A percentile compares a stretch with the other conserved stretches of the same genome.
phyloP scores from a whole-genome alignment of 345 rosid genomes.

The Gynandropsis gynandra region DNA sequence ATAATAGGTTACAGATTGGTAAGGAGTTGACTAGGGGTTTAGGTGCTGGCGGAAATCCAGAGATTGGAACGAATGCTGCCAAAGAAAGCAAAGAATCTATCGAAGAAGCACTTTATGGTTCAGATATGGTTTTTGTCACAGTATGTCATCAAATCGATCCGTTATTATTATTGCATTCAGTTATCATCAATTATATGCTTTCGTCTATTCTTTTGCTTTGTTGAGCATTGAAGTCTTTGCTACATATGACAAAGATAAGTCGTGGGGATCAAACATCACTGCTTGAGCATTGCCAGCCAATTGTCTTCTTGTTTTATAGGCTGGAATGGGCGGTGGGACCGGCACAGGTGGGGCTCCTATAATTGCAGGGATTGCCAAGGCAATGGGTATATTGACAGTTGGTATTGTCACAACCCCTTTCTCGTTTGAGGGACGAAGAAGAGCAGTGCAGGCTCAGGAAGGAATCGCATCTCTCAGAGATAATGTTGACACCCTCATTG shows the following conservation, averaged over 20 bases:
- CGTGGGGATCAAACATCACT: no score
- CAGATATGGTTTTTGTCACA: not conserved
- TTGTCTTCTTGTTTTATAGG: constrained; percentile 33
- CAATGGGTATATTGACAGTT: constrained; percentile 75
- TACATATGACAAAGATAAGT: no score
- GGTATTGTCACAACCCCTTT: constrained; percentile 78
- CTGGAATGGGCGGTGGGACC: constrained; percentile 90
- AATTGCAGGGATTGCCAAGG: constrained; percentile 66
- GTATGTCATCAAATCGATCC: constrained; percentile 40
- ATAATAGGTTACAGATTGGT: constrained; percentile 83
- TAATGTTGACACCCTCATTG: constrained; percentile 90
- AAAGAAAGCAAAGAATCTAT: constrained; percentile 80
- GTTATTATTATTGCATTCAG: not conserved
- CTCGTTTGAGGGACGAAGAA: constrained; percentile 92
- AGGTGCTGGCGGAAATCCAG: constrained; percentile 98
- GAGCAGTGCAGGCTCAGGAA: constrained; percentile 94
- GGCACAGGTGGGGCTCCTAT: constrained; percentile 83
- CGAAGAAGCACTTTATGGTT: constrained; percentile 35
- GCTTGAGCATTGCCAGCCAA: not conserved
- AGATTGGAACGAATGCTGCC: constrained; percentile 96
- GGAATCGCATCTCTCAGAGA: constrained; percentile 91
- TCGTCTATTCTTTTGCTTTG: no score
- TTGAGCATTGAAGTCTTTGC: no score
- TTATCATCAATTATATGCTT: no score
- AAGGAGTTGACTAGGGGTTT: constrained; percentile 93